Evolutionary conservation across 2,329 filamentous ascomycete genomes (phyloP).

Genomic region (Colletotrichum melonis): DNA sequence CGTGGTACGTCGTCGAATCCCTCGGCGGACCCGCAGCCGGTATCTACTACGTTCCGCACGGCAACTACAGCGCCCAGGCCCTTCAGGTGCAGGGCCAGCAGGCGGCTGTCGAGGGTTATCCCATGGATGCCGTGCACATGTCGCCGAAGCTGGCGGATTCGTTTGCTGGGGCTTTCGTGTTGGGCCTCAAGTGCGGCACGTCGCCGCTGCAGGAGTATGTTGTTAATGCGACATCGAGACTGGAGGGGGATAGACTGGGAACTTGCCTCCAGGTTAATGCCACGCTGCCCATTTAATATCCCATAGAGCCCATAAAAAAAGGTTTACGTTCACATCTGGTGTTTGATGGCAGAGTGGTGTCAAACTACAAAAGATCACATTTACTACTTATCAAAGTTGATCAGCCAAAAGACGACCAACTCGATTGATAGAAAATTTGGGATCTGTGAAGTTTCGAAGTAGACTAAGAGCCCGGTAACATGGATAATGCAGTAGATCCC

Average conservation of each 20-base stretch:
- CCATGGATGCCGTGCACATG: slow-evolving; percentile 73
- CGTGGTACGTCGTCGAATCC: slow-evolving; percentile 38
- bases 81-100: slow-evolving; percentile 61
- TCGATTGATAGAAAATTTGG: no score
- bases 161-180: slow-evolving; percentile 66
- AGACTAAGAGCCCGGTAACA: no score
- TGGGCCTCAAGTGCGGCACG: slow-evolving; percentile 41
- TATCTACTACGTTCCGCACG: slow-evolving; percentile 69
- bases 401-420: no score
- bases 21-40: slow-evolving; percentile 49
- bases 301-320: no score
- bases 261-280: slow-evolving; percentile 22
- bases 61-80: slow-evolving; percentile 64
- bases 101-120: slow-evolving; percentile 65
- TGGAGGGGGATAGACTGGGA: slow-evolving; percentile 1
- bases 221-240: slow-evolving; percentile 26
- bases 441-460: no score
- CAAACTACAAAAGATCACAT: no score
- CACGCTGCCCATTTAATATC: slow-evolving; percentile 13
- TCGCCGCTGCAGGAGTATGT: slow-evolving; percentile 24
- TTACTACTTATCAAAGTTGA: no score
- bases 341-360: no score
- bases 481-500: no score
- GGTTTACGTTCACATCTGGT: no score
- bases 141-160: slow-evolving; percentile 64